These are phyloP conservation scores for Cryphonectria parasitica DNA, from an alignment of 2,329 filamentous ascomycete species.

Conservation along the genomic window DNA sequence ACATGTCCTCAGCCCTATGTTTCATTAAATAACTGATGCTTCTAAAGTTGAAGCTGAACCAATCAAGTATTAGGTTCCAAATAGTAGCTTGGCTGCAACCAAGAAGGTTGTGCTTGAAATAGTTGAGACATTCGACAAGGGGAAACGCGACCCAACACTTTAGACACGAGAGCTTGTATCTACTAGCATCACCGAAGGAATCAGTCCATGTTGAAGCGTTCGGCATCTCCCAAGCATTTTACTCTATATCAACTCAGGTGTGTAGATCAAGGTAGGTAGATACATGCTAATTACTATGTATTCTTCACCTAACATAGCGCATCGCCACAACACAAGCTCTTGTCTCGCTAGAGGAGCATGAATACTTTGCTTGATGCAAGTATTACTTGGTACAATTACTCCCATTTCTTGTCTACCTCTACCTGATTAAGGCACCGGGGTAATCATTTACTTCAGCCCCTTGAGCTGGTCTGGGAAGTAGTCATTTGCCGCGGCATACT, in stretches of 20 bases:
- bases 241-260: not conserved
- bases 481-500: conserved; percentile 6
- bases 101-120: not conserved
- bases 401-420: not conserved
- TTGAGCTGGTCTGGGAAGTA: not conserved
- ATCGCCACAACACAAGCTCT: not conserved
- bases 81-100: not conserved
- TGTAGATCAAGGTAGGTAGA: not conserved
- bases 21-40: too few relatives aligned
- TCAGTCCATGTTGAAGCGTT: not conserved
- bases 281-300: not conserved
- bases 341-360: not conserved
- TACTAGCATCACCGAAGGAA: not conserved
- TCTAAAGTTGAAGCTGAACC: not conserved
- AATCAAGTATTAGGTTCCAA: not conserved
- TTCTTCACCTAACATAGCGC: not conserved
- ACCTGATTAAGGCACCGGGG: not conserved
- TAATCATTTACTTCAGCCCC: not conserved
- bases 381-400: not conserved
- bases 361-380: not conserved
- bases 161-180: not conserved
- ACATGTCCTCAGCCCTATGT: not conserved
- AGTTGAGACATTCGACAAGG: not conserved
- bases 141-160: not conserved
- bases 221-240: not conserved